A percentile compares a stretch with the other conserved stretches of the same genome.
phyloP scores from a whole-genome alignment of 1,284 basidiomycete genomes.

The Ustilago bromivora region DNA sequence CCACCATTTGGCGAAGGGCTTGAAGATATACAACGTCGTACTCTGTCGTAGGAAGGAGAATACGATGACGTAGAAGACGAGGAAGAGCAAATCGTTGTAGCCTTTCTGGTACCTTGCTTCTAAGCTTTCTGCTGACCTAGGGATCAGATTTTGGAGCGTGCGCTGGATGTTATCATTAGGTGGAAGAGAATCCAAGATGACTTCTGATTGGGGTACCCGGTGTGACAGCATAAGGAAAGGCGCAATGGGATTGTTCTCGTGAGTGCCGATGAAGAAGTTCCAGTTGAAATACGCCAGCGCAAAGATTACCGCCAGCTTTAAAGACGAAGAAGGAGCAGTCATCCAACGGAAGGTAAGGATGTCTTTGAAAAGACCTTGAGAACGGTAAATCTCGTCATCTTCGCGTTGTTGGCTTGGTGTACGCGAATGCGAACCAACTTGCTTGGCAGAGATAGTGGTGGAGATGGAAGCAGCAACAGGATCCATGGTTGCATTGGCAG shows the following conservation, averaged over 20 bases:
- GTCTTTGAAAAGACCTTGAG: slow-evolving; percentile 49
- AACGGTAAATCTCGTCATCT: slow-evolving; percentile 47
- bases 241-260: slow-evolving; percentile 80
- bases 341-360: slow-evolving; percentile 63
- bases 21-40: slow-evolving; percentile 78
- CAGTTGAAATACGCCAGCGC: slow-evolving; percentile 81
- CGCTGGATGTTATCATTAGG: slow-evolving; percentile 29
- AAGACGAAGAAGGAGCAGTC: slow-evolving; percentile 57
- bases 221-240: slow-evolving; percentile 83
- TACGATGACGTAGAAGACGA: slow-evolving; percentile 88
- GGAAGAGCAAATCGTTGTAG: slow-evolving; percentile 79
- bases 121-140: slow-evolving; percentile 37
- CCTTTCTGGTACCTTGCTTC: slow-evolving; percentile 63
- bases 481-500: slow-evolving; percentile 22
- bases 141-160: slow-evolving; percentile 33
- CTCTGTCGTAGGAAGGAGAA: slow-evolving; percentile 90
- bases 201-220: slow-evolving; percentile 72
- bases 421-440: background rate
- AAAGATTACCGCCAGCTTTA: slow-evolving; percentile 77
- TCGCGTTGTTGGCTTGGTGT: slow-evolving; percentile 16
- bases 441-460: slow-evolving; percentile 1
- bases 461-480: slow-evolving; percentile 31
- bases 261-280: slow-evolving; percentile 72
- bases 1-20: slow-evolving; percentile 76
- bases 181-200: slow-evolving; percentile 70